phyloP scores from a whole-genome alignment of 768 basidiomycete species.

The Kwoniella dejecticola region DNA sequence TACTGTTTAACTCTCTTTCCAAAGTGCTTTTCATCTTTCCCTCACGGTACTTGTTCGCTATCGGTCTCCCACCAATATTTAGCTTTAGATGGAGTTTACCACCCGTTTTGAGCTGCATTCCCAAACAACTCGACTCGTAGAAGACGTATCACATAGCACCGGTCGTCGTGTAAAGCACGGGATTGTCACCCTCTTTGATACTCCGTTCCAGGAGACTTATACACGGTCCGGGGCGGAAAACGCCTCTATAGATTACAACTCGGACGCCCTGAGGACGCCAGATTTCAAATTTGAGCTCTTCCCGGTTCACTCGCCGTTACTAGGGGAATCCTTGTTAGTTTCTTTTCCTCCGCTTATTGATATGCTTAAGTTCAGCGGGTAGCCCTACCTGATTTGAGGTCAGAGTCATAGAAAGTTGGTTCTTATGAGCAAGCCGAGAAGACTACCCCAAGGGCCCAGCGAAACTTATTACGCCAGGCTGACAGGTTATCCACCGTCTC shows the following conservation, averaged over 20 bases:
- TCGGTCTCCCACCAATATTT: constrained; percentile 80
- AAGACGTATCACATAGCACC: constrained; percentile 70
- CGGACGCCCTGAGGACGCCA: constrained; percentile 66
- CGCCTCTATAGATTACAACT: constrained; percentile 80
- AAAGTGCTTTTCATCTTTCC: constrained; percentile 82
- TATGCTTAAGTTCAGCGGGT: constrained; percentile 87
- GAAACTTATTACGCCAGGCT: constrained; percentile 62
- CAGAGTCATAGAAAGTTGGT: constrained; percentile 53
- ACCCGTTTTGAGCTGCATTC: constrained; percentile 81
- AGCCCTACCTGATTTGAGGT: constrained; percentile 81
- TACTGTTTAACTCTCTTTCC: constrained; percentile 79
- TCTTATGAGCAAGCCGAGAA: constrained; percentile 60
- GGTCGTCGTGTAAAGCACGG: constrained; percentile 66
- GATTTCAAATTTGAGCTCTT: constrained; percentile 83
- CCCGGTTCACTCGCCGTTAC: constrained; percentile 84
- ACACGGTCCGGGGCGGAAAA: constrained; percentile 70
- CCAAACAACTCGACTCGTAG: constrained; percentile 82
- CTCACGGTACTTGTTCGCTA: constrained; percentile 82
- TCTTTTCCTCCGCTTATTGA: constrained; percentile 89
- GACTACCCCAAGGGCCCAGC: constrained; percentile 34
- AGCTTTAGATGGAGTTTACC: constrained; percentile 84
- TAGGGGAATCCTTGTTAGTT: constrained; percentile 87
- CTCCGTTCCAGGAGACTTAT: constrained; percentile 78
- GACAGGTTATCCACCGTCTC: constrained; percentile 33
- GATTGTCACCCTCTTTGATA: constrained; percentile 61